Evolutionary conservation across 305 asterid genomes (phyloP), one percentile per base, ranked within the genome.

Genomic region (Fraxinus sp.): DNA sequence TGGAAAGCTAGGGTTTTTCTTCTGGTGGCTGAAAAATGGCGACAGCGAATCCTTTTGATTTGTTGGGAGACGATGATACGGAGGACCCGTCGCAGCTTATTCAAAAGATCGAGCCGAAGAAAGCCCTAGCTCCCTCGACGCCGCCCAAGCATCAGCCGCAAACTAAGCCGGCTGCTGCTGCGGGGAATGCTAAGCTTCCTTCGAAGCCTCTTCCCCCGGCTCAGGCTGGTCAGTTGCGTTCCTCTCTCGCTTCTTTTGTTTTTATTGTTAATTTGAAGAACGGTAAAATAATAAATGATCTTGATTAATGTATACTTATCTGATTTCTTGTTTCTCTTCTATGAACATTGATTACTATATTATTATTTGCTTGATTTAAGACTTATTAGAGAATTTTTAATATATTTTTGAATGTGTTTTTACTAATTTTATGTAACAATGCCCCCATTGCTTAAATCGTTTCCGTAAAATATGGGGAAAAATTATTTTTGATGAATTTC

Each of bases 1-100:
- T 74, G 73, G 79, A 74, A 77, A 87, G 66, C 41, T 16, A 24
- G 77, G 83, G 18, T 22, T 64, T 62, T 82, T 74, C 26, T 78
- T 57, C 72, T 80, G 85, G 85, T 82, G 77, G 75, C 75, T 72
- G 49, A 81, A 72, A 84, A 84, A 95, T 95, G 98, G 93, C 98
- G 87, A 90, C 97, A 10, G 3, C 83, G 80, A 95, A 95, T 84
- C 98, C 98, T 0, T 95, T 95, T 81, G 98, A 92, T 90, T 90
- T 95, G 91, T 88, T 95, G 75, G 97, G 91, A 13, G 97, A 90
- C 79, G 96, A 92, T 81, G 97, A 93, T 71, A 22, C 91, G 36
- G 97, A 93, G 86, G 97, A 93, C 77, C 97, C 95, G 5, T 88
- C 92, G 57, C 89, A 85, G 83, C 88, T 92, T 82, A 79, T 92